Base-by-base conservation (phyloP, 306 rosid species). In the Vicia villosa region DNA sequence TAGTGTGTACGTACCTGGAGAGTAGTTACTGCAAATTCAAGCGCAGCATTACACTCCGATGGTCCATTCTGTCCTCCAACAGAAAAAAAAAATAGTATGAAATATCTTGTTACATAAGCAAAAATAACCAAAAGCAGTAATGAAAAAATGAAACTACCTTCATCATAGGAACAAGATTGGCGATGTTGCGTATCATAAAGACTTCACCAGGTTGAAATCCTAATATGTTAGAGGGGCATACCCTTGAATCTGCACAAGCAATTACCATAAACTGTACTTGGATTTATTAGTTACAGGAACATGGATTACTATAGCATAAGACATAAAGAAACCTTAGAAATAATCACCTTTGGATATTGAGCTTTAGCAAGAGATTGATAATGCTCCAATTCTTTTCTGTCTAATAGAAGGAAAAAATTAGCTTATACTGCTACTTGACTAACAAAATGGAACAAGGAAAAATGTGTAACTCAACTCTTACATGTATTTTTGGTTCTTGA, bases 181-280 rank as follows among this genome's bases (percentile, higher is more conserved):
- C 98, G 34, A 94, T 82, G 61, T 94, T 94, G 19, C 98, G 86
- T 57, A 88, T 83, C 83, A 80, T 87, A 63, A 94, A 94, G n/a
- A 81, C 98, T 36, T 94, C 97, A 7, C 98, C 97, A 2, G 98
- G 98, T 85, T 87, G 88, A 77, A 94, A 85, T 75, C 97, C 95
- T 34, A 90, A 87, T 54, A 91, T 73, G 81, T 87, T 91, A 46
- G 99, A 91, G 62, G 96, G 99, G 71, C 99, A 94, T 22, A 94
- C 97, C 72, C 97, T 87, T 43, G 97, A 94, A 78, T 91, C 97
- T 83, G 89, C 97, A 83, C 99, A 94, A 80, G 86, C 90, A 79
- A 94, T 91, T 71, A 88, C 97, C 97, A 94, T 73, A 77, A 90
- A 90, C 98, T 90, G 91, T 74, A 69, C 69, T 80, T 73, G 85